Conservation (phyloP, 306 rosid species). For the Gastrolobium villosum region DNA sequence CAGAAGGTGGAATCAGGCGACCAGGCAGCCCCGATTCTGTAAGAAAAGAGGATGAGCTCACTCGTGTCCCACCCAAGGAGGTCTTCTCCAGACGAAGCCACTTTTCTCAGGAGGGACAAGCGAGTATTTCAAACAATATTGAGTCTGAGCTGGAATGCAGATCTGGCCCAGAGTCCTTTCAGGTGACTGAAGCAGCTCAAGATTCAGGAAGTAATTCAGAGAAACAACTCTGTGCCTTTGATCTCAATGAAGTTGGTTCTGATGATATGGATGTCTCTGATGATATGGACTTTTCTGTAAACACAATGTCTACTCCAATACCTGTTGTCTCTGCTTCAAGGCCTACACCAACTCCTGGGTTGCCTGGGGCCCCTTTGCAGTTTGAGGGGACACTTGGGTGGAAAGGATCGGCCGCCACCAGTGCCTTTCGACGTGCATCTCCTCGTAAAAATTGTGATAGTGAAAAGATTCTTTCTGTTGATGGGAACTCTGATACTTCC, state of each 20-base stretch:
- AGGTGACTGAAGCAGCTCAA: conserved; percentile 75
- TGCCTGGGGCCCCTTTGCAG: conserved; percentile 73
- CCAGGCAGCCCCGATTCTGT: conserved; percentile 74
- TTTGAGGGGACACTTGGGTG: conserved; percentile 92
- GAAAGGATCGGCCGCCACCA: conserved; percentile 94
- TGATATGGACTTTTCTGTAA: conserved; percentile 66
- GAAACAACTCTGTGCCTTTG: conserved; percentile 75
- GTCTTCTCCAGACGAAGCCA: conserved; percentile 61
- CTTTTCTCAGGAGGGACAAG: conserved; percentile 60
- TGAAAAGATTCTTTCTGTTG: conserved; percentile 69
- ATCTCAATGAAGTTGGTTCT: conserved; percentile 73
- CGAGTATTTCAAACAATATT: conserved; percentile 48
- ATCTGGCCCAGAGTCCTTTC: conserved; percentile 69
- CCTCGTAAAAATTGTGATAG: conserved; percentile 71
- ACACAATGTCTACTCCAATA: conserved; percentile 64
- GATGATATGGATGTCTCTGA: conserved; percentile 50
- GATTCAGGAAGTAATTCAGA: conserved; percentile 70
- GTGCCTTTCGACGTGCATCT: conserved; percentile 97
- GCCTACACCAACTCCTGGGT: conserved; percentile 65
- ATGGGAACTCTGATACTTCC: conserved; percentile 72
- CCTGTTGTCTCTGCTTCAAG: conserved; percentile 81
- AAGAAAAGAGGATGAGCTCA: conserved; percentile 56
- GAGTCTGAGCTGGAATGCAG: conserved; percentile 54
- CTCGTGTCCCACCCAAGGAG: conserved; percentile 55
- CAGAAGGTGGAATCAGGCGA: conserved; percentile 64